Percentiles rank a stretch among this genome's conserved stretches.
These are phyloP conservation scores for Ampelomyces quisqualis DNA, from an alignment of 2,329 filamentous ascomycete species.

Conservation along the genomic window DNA sequence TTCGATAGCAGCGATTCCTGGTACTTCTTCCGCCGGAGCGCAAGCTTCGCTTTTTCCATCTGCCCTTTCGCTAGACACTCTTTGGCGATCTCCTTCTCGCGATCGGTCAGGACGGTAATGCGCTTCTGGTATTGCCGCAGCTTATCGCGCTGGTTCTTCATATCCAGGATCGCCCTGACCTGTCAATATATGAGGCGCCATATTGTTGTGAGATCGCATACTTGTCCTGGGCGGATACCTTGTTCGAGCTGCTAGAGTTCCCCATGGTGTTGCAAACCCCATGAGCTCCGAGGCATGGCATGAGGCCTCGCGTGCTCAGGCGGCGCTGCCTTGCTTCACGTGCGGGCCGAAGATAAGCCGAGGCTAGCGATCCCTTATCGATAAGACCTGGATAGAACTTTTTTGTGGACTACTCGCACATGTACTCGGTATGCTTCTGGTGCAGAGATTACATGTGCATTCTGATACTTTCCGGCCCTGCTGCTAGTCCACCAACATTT, in stretches of 20 bases:
- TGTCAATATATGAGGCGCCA: slow-evolving; percentile 10
- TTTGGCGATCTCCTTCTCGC: slow-evolving; percentile 82
- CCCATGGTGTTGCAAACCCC: slow-evolving; percentile 56
- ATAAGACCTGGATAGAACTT: slow-evolving; percentile 27
- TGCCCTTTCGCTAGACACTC: slow-evolving; percentile 79
- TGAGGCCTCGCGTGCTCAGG: slow-evolving; percentile 16
- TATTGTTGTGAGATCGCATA: slow-evolving; percentile 47
- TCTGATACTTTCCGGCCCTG: too few relatives aligned
- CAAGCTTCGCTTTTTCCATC: slow-evolving; percentile 78
- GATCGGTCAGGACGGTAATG: slow-evolving; percentile 80
- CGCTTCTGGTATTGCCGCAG: slow-evolving; percentile 94
- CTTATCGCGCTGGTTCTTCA: slow-evolving; percentile 96
- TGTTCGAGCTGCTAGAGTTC: slow-evolving; percentile 63
- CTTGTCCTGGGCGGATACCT: slow-evolving; percentile 83
- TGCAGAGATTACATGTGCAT: too few relatives aligned
- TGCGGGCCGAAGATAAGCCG: slow-evolving; percentile 4
- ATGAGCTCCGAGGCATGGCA: slow-evolving; percentile 22
- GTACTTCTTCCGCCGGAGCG: slow-evolving; percentile 93
- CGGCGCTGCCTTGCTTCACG: slow-evolving; percentile 30
- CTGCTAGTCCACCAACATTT: too few relatives aligned
- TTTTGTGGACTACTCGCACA: slow-evolving; percentile 21
- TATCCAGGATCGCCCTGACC: slow-evolving; percentile 86
- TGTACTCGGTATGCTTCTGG: too few relatives aligned
- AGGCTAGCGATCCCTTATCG: slow-evolving; percentile 32
- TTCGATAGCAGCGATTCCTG: slow-evolving; percentile 86